A percentile compares a stretch with the other conserved stretches of the same genome.
These are phyloP conservation scores for Malbranchea cinnamomea DNA, from an alignment of 2,329 filamentous ascomycete species.

Conservation along the genomic window DNA sequence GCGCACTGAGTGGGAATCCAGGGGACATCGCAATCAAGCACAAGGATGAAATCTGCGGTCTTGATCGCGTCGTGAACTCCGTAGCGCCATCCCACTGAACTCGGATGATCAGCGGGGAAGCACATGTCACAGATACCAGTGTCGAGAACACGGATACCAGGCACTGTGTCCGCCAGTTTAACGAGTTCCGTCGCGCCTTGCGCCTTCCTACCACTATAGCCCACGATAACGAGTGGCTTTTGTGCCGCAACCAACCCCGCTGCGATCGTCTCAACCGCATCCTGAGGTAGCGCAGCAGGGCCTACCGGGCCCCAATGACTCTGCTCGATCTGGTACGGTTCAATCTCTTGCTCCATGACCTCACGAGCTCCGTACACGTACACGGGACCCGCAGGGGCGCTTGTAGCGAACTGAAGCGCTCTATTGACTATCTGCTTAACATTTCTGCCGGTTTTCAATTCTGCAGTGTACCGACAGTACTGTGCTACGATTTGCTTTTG, in stretches of 20 bases:
- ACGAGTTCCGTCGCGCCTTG: conserved; percentile 31
- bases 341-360: conserved; percentile 72
- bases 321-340: conserved; percentile 55
- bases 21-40: conserved; percentile 80
- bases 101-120: conserved; percentile 33
- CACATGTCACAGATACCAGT: conserved; percentile 39
- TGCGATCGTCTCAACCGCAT: conserved; percentile 30
- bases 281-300: conserved; percentile 44
- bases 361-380: conserved; percentile 68
- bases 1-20: conserved; percentile 73
- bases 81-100: conserved; percentile 55
- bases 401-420: conserved; percentile 66
- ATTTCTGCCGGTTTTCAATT: conserved; percentile 72
- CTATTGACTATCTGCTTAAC: conserved; percentile 83
- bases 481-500: conserved; percentile 68
- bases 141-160: conserved; percentile 36
- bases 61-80: conserved; percentile 59
- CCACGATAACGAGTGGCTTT: conserved; percentile 35
- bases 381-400: conserved; percentile 62
- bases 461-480: conserved; percentile 70
- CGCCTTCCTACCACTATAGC: conserved; percentile 34
- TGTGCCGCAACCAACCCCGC: conserved; percentile 31
- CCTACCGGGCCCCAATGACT: conserved; percentile 55
- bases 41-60: conserved; percentile 68
- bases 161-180: conserved; percentile 31